phyloP scores from a whole-genome alignment of 75 land plant genomes.

The Larix kaempferi region DNA sequence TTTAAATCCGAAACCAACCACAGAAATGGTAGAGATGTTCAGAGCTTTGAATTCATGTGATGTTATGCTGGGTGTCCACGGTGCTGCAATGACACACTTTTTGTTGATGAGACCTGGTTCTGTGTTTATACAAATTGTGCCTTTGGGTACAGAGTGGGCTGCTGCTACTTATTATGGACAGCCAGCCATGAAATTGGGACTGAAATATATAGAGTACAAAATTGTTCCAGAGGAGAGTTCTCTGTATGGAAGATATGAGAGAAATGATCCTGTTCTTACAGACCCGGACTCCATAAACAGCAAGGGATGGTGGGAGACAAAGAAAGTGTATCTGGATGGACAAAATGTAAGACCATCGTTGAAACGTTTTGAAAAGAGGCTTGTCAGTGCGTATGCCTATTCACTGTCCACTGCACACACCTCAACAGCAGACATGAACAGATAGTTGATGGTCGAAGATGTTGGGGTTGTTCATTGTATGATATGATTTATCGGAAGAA shows the following conservation, averaged over 20 bases:
- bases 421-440: too few species aligned
- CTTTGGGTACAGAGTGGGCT: slow-evolving; percentile 48
- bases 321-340: slow-evolving; percentile 37
- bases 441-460: too few species aligned
- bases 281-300: slow-evolving; percentile 28
- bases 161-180: slow-evolving; percentile 37
- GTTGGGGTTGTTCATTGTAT: too few species aligned
- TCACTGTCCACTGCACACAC: too few species aligned
- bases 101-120: slow-evolving; percentile 48
- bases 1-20: slow-evolving; percentile 15
- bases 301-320: slow-evolving; percentile 40
- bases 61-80: slow-evolving; percentile 47
- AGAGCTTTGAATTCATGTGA: slow-evolving; percentile 19
- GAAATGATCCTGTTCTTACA: slow-evolving; percentile 23
- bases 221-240: slow-evolving; percentile 42
- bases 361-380: slow-evolving; percentile 15
- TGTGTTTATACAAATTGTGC: slow-evolving; percentile 43
- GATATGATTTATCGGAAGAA: too few species aligned
- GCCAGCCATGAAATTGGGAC: slow-evolving; percentile 33
- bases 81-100: slow-evolving; percentile 51
- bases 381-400: slow-evolving; percentile 29
- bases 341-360: slow-evolving; percentile 32
- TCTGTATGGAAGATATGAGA: slow-evolving; percentile 23
- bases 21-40: slow-evolving; percentile 26
- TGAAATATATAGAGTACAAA: slow-evolving; percentile 32